Conservation (phyloP, 176 grass and related monocot species). For the Ananas comosus region DNA sequence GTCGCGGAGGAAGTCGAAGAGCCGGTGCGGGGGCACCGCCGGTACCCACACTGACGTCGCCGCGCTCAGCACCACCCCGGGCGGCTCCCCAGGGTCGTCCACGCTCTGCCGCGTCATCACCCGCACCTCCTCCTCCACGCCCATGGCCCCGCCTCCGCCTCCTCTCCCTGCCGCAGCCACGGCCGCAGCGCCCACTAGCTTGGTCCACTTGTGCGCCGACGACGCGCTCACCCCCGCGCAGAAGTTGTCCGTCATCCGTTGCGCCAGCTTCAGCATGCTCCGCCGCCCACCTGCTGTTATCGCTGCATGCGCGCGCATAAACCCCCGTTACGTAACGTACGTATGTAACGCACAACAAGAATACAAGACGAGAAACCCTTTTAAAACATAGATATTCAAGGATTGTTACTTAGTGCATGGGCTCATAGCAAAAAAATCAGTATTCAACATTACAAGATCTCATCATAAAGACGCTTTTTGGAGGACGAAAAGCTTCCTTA, state of each 20-base stretch:
- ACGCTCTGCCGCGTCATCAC: constrained; percentile 67
- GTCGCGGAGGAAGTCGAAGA: constrained; percentile 80
- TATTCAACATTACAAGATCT: too few species aligned
- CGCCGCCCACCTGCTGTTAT: constrained; percentile 41
- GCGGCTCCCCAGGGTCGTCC: constrained; percentile 70
- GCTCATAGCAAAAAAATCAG: too few species aligned
- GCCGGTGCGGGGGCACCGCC: constrained; percentile 35
- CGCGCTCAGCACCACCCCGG: constrained; percentile 81
- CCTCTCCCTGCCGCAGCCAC: constrained; percentile 11
- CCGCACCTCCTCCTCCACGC: constrained; percentile 60
- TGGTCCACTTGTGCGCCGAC: constrained; percentile 73
- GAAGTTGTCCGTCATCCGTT: constrained; percentile 87
- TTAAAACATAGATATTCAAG: too few species aligned
- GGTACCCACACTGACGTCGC: constrained; percentile 87
- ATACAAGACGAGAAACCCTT: too few species aligned
- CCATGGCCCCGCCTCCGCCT: background rate
- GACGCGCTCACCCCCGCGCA: constrained; percentile 69
- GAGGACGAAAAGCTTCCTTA: too few species aligned
- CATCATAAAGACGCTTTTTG: too few species aligned
- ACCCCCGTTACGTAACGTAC: background rate
- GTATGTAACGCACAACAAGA: too few species aligned
- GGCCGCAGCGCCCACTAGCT: constrained; percentile 45
- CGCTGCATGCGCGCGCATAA: constrained; percentile 7
- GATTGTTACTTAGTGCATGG: too few species aligned
- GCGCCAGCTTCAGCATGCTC: constrained; percentile 79